Evolutionary conservation across 139 green algal genomes (phyloP), one percentile per base, ranked within the genome.

Genomic region (Chlamydomonas eustigma): DNA sequence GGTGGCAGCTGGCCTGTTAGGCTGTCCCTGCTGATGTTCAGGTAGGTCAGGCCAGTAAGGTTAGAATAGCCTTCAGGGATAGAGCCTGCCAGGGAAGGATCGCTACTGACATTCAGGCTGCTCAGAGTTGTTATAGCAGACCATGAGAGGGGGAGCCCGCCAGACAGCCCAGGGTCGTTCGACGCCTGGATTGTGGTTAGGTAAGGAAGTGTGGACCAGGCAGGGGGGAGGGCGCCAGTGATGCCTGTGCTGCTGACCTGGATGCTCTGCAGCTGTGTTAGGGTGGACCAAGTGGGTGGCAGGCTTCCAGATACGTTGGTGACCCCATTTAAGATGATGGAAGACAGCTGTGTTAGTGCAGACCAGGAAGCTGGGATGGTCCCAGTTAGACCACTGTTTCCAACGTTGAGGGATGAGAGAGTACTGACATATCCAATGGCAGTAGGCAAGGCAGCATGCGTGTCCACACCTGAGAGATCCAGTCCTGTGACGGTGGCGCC

Each of bases 321-420:
- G 58, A 34, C 25, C 25, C 58, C 58, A 32, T 6, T 37, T 5
- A 35, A 6, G 58, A 8, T 35, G 8, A 70, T 24, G 25, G 5
- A 22, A 18, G 24, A 18, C 44, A 78, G 44, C 4, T 34, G 34
- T 4, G 39, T 71, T 33, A 77, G 22, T 2, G 51, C 32, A 1
- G 72, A 50, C 72, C 72, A 77, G 2, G 35, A 22, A 1, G 24
- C 22, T 2, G 76, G 76, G 52, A 81, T 38, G 25, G 31, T 73
- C 70, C 77, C 77, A 39, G 12, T 66, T 30, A 76, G 64, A 2
- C 28, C 37, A 37, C 50, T 38, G 74, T 1, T 25, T 24, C n/a
- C 8, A n/a, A 79, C 24, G 39, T 36, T 50, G 5, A 79, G 69
- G 37, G 4, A 28, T 4, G 44, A 58, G 12, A 58, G 44, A 18